Evolutionary conservation across 345 rosid species (phyloP), one percentile per base, ranked within the genome.

Genomic region (Turritis glabra): DNA sequence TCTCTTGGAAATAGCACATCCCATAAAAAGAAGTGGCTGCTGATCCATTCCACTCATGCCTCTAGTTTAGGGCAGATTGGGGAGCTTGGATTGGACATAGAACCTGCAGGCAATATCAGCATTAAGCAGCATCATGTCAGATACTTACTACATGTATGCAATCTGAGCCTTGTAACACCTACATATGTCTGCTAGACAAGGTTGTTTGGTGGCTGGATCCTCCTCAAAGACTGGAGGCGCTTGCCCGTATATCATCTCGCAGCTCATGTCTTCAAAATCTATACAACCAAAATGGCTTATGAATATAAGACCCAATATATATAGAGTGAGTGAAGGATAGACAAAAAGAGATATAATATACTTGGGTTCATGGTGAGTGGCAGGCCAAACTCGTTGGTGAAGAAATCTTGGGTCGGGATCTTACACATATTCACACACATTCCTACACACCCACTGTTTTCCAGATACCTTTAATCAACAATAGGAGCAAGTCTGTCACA

Each of bases 241-340:
- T 82, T 91, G 97, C 23, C 97, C 97, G 33, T 91, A 90, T 37
- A 90, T 88, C 98, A 91, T 94, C 72, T 94, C 97, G 23, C 96
- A 94, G 67, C 97, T 91, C 98, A 94, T 91, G 72, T 94, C 97
- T 72, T 94, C 98, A 77, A 88, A 91, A 82, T 91, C 98, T 91
- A 23, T 23, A 83, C 59, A 26, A 59, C 59, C 72, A 69, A 23
- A 46, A 11, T 32, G 9, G 17, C 14, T 67, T 22, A 46, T 33
- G 51, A 25, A 35, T 30, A 25, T 26, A 38, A 76, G 32, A 3
- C 37, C 11, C 30, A 19, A 18, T 27, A 18, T 11, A 37, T 19
- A 8, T 33, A 58, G 22, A 71, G 33, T 27, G 32, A 13, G 17
- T 25, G 26, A 23, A 3, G 51, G n/a, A 12, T 56, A 19, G 40